A percentile compares a stretch with the other conserved stretches of the same genome.
These are phyloP conservation scores for Aristolochia contorta DNA, from an alignment of 164 flowering plant species.

Conservation along the genomic window DNA sequence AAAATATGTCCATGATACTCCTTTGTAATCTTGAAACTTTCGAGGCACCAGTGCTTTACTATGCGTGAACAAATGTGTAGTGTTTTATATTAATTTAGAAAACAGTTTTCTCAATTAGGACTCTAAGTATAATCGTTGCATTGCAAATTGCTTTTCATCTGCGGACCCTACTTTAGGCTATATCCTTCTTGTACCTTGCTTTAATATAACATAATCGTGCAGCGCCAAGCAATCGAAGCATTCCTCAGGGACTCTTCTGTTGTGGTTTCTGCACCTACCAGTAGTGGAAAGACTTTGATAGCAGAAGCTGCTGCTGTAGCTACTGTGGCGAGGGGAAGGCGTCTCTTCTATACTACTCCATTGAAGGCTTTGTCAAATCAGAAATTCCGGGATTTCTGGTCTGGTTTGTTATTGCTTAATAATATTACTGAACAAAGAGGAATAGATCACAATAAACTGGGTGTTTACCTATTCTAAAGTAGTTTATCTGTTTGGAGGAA, in stretches of 20 bases:
- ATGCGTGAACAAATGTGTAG: no score
- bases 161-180: background rate
- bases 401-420: background rate
- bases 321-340: conserved; percentile 63
- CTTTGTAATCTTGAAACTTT: no score
- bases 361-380: conserved; percentile 95
- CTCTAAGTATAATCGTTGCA: no score
- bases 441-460: no score
- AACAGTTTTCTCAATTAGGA: no score
- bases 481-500: no score
- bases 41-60: no score
- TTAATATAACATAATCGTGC: conserved; percentile 1
- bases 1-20: no score
- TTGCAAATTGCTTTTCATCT: background rate
- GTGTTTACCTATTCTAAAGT: no score
- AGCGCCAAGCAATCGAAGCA: conserved; percentile 82
- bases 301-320: conserved; percentile 96
- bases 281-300: conserved; percentile 94
- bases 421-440: no score
- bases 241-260: conserved; percentile 85
- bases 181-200: background rate
- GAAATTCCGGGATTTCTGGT: conserved; percentile 90
- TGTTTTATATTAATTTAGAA: no score
- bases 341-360: conserved; percentile 87
- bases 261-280: conserved; percentile 96